A percentile compares a stretch with the other conserved stretches of the same genome.
These are phyloP conservation scores for Neostapfia colusana DNA, from an alignment of 176 grass and related monocot species.

Conservation along the genomic window DNA sequence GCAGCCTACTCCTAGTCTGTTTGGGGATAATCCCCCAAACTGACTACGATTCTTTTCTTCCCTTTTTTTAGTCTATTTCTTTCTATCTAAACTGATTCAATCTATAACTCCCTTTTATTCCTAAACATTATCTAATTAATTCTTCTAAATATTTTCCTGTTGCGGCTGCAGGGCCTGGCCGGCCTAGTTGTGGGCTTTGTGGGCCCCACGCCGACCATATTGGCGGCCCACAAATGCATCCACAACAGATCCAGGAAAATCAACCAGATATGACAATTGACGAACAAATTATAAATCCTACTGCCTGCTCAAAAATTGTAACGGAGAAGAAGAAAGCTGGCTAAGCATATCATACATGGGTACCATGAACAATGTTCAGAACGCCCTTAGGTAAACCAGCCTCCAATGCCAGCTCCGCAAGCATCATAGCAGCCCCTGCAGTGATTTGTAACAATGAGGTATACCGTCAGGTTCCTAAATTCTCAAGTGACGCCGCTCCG, in stretches of 20 bases:
- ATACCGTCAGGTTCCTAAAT: slow-evolving; percentile 24
- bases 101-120: too few species aligned
- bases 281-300: not conserved
- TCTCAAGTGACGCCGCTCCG: not conserved
- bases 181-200: too few species aligned
- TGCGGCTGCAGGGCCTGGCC: too few species aligned
- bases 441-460: slow-evolving; percentile 16
- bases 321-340: not conserved
- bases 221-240: too few species aligned
- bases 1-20: too few species aligned
- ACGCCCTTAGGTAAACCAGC: slow-evolving; percentile 93
- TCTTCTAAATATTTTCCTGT: too few species aligned
- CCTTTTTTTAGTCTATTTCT: too few species aligned
- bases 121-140: too few species aligned
- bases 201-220: too few species aligned
- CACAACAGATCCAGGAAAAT: slow-evolving; percentile 7
- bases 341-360: slow-evolving; percentile 64
- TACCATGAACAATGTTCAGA: slow-evolving; percentile 97
- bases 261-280: slow-evolving; percentile 1
- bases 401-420: slow-evolving; percentile 86
- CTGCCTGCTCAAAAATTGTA: not conserved
- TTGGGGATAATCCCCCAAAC: too few species aligned
- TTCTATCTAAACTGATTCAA: too few species aligned
- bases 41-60: too few species aligned
- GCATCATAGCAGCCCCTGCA: slow-evolving; percentile 92